Evolutionary conservation across 805 yeast genomes (phyloP).

Genomic region (Candida stauntonica): DNA sequence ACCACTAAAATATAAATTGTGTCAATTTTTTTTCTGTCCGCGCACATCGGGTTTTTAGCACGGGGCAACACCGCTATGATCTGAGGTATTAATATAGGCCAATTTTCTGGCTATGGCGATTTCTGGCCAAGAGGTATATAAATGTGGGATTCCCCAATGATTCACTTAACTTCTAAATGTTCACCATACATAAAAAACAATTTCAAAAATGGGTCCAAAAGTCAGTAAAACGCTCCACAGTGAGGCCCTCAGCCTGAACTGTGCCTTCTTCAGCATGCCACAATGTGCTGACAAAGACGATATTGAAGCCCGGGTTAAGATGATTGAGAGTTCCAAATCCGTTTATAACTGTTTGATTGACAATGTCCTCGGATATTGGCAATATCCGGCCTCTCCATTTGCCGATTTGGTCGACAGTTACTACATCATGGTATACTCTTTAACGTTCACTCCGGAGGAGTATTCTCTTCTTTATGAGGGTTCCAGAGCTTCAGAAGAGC

Average conservation of each 20-base stretch:
- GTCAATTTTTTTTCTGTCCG: no score
- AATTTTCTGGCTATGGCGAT: no score
- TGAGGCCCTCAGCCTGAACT: neutral
- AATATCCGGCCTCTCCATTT: neutral
- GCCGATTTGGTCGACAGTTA: neutral
- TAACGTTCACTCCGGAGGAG: neutral
- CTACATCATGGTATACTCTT: neutral
- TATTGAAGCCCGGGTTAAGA: neutral
- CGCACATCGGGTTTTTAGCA: no score
- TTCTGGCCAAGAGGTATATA: no score
- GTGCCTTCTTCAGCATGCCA: neutral
- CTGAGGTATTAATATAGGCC: no score
- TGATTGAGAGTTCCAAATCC: neutral
- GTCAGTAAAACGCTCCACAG: constrained; percentile 3
- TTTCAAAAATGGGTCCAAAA: no score
- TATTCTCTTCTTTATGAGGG: neutral
- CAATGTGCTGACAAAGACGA: neutral
- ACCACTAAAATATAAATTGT: no score
- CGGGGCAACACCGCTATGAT: no score
- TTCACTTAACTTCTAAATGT: no score
- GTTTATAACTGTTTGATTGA: neutral
- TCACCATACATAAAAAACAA: no score
- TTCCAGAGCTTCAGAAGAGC: no score
- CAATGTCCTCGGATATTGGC: neutral
- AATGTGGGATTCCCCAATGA: no score